These are phyloP conservation scores for Priceomyces castillae DNA, from an alignment of 805 yeast genomes.

Conservation along the genomic window DNA sequence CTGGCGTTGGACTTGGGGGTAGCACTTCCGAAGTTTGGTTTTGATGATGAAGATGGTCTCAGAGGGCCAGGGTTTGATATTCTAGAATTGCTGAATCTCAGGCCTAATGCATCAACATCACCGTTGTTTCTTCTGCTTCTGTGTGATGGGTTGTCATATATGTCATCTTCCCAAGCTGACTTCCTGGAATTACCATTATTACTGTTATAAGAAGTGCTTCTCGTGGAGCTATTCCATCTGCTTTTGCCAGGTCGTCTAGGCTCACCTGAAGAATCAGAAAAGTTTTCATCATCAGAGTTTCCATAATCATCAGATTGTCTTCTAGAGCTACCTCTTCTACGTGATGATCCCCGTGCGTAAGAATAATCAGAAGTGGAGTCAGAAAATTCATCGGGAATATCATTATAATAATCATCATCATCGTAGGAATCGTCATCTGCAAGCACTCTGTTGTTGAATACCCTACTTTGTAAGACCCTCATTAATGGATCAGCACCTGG, in stretches of 20 bases:
- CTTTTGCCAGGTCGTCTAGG: slow-evolving; percentile 6
- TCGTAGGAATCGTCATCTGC: slow-evolving; percentile 50
- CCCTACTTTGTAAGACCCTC: slow-evolving; percentile 82
- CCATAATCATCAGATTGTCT: slow-evolving; percentile 29
- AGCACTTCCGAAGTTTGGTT: slow-evolving; percentile 39
- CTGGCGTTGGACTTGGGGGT: slow-evolving; percentile 43
- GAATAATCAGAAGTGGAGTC: slow-evolving; percentile 49
- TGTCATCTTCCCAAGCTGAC: slow-evolving; percentile 81
- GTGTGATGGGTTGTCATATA: slow-evolving; percentile 56
- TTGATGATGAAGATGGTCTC: slow-evolving; percentile 39
- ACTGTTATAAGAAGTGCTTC: slow-evolving; percentile 9
- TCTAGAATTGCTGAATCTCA: slow-evolving; percentile 34
- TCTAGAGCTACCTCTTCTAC: slow-evolving; percentile 15
- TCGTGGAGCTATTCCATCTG: slow-evolving; percentile 12
- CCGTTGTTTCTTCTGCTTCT: slow-evolving; percentile 28
- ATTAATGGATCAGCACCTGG: slow-evolving; percentile 85
- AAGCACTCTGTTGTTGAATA: slow-evolving; percentile 60
- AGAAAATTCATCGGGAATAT: slow-evolving; percentile 67
- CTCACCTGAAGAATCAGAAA: slow-evolving; percentile 38
- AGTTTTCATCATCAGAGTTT: slow-evolving; percentile 35
- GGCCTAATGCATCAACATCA: slow-evolving; percentile 34
- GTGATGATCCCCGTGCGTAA: slow-evolving; percentile 20
- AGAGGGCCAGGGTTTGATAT: slow-evolving; percentile 28
- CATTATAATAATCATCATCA: slow-evolving; percentile 67
- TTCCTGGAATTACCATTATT: slow-evolving; percentile 21